Evolutionary conservation across 768 basidiomycete species (phyloP).

Genomic region (Leucosporidium yakuticum): DNA sequence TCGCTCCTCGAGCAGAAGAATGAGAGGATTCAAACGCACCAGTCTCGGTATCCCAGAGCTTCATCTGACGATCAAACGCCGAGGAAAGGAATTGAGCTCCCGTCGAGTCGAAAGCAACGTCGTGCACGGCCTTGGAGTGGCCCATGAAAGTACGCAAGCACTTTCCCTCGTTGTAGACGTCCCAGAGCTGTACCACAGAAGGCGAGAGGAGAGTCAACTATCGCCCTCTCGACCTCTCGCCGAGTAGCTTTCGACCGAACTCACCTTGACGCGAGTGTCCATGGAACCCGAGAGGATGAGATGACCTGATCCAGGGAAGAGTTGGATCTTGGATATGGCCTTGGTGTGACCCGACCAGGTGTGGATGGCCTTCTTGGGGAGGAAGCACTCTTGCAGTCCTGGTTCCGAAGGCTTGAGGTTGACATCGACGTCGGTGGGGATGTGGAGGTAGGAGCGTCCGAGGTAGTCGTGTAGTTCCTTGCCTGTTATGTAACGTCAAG

Average conservation of each 20-base stretch:
- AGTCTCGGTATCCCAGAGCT: constrained; percentile 98
- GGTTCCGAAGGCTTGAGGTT: constrained; percentile 65
- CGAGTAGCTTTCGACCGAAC: background rate
- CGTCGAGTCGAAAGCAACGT: constrained; percentile 90
- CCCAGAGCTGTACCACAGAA: constrained; percentile 70
- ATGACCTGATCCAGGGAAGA: constrained; percentile 90
- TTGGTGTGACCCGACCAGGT: constrained; percentile 98
- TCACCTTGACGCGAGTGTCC: constrained; percentile 97
- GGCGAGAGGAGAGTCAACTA: constrained; percentile 11
- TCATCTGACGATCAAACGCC: constrained; percentile 93
- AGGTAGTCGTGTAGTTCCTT: constrained; percentile 96
- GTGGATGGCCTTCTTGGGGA: constrained; percentile 91
- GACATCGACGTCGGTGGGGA: constrained; percentile 82
- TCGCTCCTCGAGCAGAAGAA: background rate
- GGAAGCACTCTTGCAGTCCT: constrained; percentile 82
- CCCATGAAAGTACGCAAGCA: constrained; percentile 96
- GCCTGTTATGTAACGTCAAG: constrained; percentile 43
- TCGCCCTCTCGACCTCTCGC: background rate
- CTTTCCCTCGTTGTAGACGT: constrained; percentile 92
- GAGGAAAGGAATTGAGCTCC: constrained; percentile 85
- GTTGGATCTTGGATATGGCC: constrained; percentile 85
- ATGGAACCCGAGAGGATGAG: constrained; percentile 87
- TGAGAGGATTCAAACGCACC: constrained; percentile 42
- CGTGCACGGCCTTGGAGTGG: constrained; percentile 92
- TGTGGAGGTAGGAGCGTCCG: constrained; percentile 92